These are phyloP conservation scores for Lentinula boryana DNA, from an alignment of 768 basidiomycete genomes.

Conservation along the genomic window DNA sequence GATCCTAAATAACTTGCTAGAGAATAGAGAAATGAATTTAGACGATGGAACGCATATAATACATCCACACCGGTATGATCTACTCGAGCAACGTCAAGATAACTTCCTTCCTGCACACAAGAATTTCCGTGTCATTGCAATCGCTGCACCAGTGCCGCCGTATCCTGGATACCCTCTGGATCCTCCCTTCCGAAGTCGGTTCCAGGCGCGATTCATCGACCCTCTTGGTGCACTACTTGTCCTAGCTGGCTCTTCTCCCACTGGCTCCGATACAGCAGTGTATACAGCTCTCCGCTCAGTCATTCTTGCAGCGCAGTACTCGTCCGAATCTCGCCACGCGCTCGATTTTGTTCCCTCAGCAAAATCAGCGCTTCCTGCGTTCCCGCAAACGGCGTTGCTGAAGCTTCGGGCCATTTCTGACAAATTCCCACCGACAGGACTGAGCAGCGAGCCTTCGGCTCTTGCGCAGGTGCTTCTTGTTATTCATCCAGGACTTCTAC, in stretches of 20 bases:
- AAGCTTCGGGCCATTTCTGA: conserved; percentile 42
- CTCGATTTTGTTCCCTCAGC: conserved; percentile 41
- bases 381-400: conserved; percentile 56
- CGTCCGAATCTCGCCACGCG: conserved; percentile 50
- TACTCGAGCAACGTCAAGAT: conserved; percentile 38
- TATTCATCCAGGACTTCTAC: conserved; percentile 52
- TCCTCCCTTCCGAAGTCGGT: conserved; percentile 64
- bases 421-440: conserved; percentile 41
- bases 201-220: conserved; percentile 64
- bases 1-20: conserved; percentile 60
- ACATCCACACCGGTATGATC: conserved; percentile 52
- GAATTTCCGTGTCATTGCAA: conserved; percentile 64
- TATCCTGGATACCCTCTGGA: conserved; percentile 63
- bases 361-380: conserved; percentile 48
- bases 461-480: conserved; percentile 49
- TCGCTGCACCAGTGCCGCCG: conserved; percentile 64
- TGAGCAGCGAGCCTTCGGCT: conserved; percentile 33
- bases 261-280: conserved; percentile 16
- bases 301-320: conserved; percentile 57
- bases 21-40: conserved; percentile 71
- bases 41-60: conserved; percentile 69
- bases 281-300: conserved; percentile 45
- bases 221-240: conserved; percentile 48
- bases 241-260: conserved; percentile 22
- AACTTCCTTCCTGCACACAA: conserved; percentile 60